Evolutionary conservation across 2,329 filamentous ascomycete species (phyloP).

Genomic region (Colletotrichum lini): DNA sequence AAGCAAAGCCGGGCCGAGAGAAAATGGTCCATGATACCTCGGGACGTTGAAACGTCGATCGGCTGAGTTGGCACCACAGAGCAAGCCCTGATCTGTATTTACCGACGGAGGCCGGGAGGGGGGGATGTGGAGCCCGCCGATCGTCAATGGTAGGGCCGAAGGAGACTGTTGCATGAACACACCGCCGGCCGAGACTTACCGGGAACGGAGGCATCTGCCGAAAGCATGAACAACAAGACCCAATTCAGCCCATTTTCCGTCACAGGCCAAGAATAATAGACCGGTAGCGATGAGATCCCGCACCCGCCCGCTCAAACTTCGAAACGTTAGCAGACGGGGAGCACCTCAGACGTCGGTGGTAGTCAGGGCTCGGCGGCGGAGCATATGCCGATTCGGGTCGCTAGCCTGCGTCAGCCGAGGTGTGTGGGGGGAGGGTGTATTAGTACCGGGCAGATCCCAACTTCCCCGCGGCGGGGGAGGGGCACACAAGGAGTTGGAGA

Average conservation of each 20-base stretch:
- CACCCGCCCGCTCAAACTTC: neutral
- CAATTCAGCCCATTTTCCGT: neutral
- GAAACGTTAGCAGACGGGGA: slow-evolving; percentile 5
- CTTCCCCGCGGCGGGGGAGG: slow-evolving; percentile 2
- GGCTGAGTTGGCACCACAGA: neutral
- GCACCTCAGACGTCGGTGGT: slow-evolving; percentile 5
- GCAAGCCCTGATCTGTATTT: neutral
- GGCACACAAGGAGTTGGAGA: neutral
- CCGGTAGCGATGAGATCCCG: neutral
- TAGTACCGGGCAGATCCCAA: slow-evolving; percentile 32
- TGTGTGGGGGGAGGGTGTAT: neutral
- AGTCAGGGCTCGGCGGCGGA: slow-evolving; percentile 25
- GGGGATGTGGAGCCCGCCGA: slow-evolving; percentile 11
- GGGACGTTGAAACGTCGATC: slow-evolving; percentile 1
- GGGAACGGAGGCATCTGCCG: slow-evolving; percentile 3
- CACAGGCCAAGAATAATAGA: neutral
- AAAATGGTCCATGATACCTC: neutral
- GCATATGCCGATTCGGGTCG: slow-evolving; percentile 34
- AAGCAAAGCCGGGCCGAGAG: neutral
- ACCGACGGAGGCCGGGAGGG: neutral
- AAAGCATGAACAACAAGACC: slow-evolving; percentile 16
- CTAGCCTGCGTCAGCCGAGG: slow-evolving; percentile 8
- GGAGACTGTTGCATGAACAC: neutral
- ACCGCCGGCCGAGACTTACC: slow-evolving; percentile 1
- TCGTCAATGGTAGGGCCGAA: slow-evolving; percentile 4